Evolutionary conservation across 2,329 filamentous ascomycete genomes (phyloP), one percentile per base, ranked within the genome.

Genomic region (Seiridium cupressi): DNA sequence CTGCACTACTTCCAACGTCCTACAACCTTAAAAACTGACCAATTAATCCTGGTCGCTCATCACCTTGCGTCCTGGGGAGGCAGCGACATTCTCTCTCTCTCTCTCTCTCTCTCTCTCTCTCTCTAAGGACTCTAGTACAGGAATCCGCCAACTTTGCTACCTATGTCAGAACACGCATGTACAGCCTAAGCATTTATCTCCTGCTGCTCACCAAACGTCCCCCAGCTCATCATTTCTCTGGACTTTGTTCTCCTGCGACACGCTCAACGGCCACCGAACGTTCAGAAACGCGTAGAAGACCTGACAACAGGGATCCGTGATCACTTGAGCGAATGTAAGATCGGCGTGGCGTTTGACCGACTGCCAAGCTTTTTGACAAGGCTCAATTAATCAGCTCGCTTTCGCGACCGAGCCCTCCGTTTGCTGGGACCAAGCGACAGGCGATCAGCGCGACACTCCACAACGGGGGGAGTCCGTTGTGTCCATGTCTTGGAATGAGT

Each of bases 311-410:
- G 55, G 55, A 47, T 57, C 31, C 18, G 6, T 57, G 55, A 48
- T 57, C 42, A 34, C 9, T 53, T 53, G 49, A 53, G 55, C 55
- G 31, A 35, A n/a, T 47, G 57, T 59, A 44, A 59, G 57, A 59
- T 59, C 57, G 57, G 57, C 57, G 49, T 53, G 57, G 48, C 48
- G 47, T 59, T 59, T 11, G 57, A 42, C 57, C 57, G 57, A 59
- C 36, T 36, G 57, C 57, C 49, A 53, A 59, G 55, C 55, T 58
- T 58, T 57, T 36, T 51, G 44, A 42, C 55, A 51, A 31, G 55
- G 55, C 46, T 54, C 49, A 59, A 59, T 59, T 59, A 44, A 59
- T 59, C 57, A 59, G 57, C 57, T 42, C 44, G n/a, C 38, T 32
- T 55, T 44, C 26, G 35, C 26, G 38, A 44, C 35, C 51, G 35